Conservation (phyloP, 129 eudicot genomes). For the Mikania micrantha region DNA sequence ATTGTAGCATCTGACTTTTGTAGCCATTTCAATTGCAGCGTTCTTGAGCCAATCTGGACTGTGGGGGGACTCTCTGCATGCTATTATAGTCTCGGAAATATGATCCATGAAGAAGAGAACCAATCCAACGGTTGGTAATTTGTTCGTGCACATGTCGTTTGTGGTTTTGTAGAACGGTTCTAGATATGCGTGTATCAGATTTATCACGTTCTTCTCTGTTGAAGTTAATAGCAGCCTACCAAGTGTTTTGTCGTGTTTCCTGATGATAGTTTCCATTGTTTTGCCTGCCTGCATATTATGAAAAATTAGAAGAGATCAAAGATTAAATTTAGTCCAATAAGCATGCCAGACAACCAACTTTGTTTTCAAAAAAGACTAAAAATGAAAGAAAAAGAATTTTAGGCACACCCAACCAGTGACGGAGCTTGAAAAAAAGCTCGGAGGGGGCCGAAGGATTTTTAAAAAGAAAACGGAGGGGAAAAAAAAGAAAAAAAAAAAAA, state of each 20-base stretch:
- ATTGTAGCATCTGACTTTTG: constrained; percentile 49
- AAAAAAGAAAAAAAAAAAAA: no score
- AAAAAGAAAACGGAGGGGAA: no score
- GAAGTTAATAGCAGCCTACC: constrained; percentile 55
- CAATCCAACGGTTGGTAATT: constrained; percentile 69
- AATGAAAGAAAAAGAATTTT: background rate
- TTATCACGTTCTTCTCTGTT: constrained; percentile 67
- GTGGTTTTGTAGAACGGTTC: constrained; percentile 91
- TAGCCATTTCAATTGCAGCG: constrained; percentile 65
- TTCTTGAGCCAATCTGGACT: constrained; percentile 85
- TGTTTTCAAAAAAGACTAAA: background rate
- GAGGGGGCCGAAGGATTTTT: no score
- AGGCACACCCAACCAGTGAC: background rate
- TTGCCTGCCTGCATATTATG: constrained; percentile 53
- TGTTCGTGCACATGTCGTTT: constrained; percentile 73
- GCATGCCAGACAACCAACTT: background rate
- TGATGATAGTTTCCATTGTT: constrained; percentile 56
- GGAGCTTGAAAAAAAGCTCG: no score
- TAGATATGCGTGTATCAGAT: constrained; percentile 55
- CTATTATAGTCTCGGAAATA: constrained; percentile 65
- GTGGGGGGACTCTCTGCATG: constrained; percentile 72
- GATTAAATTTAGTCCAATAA: background rate
- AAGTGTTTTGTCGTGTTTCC: constrained; percentile 65
- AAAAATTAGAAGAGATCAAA: background rate
- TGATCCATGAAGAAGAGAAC: constrained; percentile 97